These are phyloP conservation scores for Orychophragmus violaceus DNA, from an alignment of 345 rosid species.

Conservation along the genomic window DNA sequence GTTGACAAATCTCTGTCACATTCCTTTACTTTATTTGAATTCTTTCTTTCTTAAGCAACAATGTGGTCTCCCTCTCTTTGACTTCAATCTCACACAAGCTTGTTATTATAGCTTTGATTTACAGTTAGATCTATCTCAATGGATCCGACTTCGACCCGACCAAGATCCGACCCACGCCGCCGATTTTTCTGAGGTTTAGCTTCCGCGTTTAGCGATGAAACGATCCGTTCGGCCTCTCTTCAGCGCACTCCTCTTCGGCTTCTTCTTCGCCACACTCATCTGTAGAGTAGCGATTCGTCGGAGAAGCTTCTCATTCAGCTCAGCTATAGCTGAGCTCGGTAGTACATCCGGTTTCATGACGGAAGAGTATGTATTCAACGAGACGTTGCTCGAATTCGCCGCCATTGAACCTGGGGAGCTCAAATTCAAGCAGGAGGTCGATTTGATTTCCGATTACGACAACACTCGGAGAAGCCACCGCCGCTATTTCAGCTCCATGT, in stretches of 20 bases:
- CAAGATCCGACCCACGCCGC: slow-evolving; percentile 24
- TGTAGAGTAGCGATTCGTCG: slow-evolving; percentile 44
- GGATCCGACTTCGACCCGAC: slow-evolving; percentile 30
- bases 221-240: slow-evolving; percentile 61
- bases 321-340: slow-evolving; percentile 33
- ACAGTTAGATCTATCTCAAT: slow-evolving; percentile 8
- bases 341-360: slow-evolving; percentile 15
- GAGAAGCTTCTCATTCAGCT: slow-evolving; percentile 31
- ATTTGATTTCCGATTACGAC: slow-evolving; percentile 52
- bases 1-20: not conserved
- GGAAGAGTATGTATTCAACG: slow-evolving; percentile 41
- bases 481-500: slow-evolving; percentile 37
- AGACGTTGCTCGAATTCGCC: slow-evolving; percentile 65
- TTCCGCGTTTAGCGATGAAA: slow-evolving; percentile 56
- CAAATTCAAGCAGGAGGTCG: slow-evolving; percentile 48
- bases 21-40: not conserved
- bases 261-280: slow-evolving; percentile 48
- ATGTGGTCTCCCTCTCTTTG: slow-evolving; percentile 6
- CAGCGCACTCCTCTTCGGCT: slow-evolving; percentile 48
- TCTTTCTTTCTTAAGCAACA: not conserved
- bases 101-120: not conserved
- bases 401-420: slow-evolving; percentile 56
- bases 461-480: slow-evolving; percentile 43
- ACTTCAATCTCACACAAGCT: not conserved
- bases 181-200: slow-evolving; percentile 18